These are phyloP conservation scores for Tylopilus plumbeoviolaceoides DNA, from an alignment of 768 basidiomycete genomes.

Conservation along the genomic window DNA sequence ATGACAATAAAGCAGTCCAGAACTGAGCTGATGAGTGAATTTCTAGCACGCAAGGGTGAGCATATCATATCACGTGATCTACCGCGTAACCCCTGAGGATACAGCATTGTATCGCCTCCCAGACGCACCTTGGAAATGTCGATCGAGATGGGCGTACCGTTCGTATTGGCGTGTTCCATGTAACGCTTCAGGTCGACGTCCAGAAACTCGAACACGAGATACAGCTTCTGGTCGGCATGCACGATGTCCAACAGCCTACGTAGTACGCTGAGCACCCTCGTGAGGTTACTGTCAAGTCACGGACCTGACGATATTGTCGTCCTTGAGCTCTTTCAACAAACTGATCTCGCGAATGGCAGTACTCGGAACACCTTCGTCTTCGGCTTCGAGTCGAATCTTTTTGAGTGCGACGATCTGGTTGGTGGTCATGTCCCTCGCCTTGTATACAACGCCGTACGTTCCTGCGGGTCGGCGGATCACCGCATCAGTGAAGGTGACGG, in stretches of 20 bases:
- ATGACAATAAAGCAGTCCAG: slow-evolving; percentile 92
- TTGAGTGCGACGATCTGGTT: slow-evolving; percentile 92
- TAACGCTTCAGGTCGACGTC: slow-evolving; percentile 96
- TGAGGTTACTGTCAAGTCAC: background rate
- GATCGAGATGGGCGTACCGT: slow-evolving; percentile 65
- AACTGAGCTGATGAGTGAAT: slow-evolving; percentile 92
- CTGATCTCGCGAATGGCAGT: slow-evolving; percentile 99
- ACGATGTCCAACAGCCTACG: slow-evolving; percentile 90
- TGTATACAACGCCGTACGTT: slow-evolving; percentile 98
- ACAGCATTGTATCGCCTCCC: background rate
- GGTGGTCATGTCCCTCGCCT: slow-evolving; percentile 78
- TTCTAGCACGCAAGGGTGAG: slow-evolving; percentile 49
- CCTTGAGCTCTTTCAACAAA: slow-evolving; percentile 92
- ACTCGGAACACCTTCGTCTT: slow-evolving; percentile 97
- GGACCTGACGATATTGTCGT: slow-evolving; percentile 93
- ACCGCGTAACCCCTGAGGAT: slow-evolving; percentile 21
- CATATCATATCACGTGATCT: slow-evolving; percentile 29
- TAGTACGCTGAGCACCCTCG: slow-evolving; percentile 7
- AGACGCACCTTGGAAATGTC: slow-evolving; percentile 75
- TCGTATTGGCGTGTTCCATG: slow-evolving; percentile 83
- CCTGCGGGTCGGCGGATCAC: slow-evolving; percentile 42
- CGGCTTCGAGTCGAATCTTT: slow-evolving; percentile 97
- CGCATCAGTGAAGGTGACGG: slow-evolving; percentile 2
- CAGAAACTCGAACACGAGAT: slow-evolving; percentile 96
- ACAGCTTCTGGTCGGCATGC: slow-evolving; percentile 94